Percentiles rank a stretch among this genome's conserved stretches.
phyloP scores from a whole-genome alignment of 768 basidiomycete species.

The Sarcodon sp. region DNA sequence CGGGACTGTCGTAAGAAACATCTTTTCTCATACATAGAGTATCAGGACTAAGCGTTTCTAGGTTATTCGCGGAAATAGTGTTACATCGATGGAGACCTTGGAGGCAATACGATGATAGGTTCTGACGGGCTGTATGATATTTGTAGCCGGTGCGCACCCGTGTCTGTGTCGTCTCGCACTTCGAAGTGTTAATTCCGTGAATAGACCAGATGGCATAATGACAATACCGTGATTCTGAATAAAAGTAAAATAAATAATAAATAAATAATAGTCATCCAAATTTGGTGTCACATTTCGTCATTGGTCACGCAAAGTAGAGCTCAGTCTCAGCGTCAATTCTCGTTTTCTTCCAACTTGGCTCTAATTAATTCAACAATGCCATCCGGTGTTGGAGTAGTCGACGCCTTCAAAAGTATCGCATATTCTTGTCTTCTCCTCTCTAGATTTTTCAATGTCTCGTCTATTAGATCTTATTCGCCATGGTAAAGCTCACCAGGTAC shows the following conservation, averaged over 20 bases:
- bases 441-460: conserved; percentile 4
- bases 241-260: no score
- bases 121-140: no score
- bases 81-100: conserved; percentile 88
- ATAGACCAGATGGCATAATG: no score
- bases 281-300: no score
- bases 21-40: neutral
- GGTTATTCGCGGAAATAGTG: conserved; percentile 96
- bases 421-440: conserved; percentile 1
- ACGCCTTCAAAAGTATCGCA: conserved; percentile 72
- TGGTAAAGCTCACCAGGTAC: conserved; percentile 28
- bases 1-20: conserved; percentile 73
- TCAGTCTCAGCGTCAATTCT: neutral
- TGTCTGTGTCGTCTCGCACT: no score
- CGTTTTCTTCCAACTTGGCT: neutral
- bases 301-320: no score
- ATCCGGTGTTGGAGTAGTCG: conserved; percentile 49
- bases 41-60: conserved; percentile 18
- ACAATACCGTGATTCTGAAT: no score
- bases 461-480: conserved; percentile 37
- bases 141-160: no score
- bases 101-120: conserved; percentile 37
- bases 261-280: no score
- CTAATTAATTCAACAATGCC: conserved; percentile 31
- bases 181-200: no score